Evolutionary conservation across 345 rosid species (phyloP).

Genomic region (Adansonia digitata): DNA sequence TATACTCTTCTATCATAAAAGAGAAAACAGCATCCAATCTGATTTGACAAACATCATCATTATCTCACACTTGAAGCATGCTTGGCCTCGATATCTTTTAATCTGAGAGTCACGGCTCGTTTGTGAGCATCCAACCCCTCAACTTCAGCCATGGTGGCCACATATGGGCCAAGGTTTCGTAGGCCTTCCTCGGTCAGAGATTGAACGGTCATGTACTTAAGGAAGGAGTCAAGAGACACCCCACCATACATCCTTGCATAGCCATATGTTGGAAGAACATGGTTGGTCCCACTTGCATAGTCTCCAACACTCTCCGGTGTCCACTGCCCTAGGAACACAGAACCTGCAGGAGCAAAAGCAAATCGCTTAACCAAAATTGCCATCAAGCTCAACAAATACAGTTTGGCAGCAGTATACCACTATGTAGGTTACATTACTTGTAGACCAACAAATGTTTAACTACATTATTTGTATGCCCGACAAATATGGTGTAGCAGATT

Average conservation of each 20-base stretch:
- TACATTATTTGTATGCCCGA: not conserved
- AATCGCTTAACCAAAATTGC: not conserved
- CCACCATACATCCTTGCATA: constrained; percentile 83
- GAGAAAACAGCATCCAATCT: no score
- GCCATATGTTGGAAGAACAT: constrained; percentile 86
- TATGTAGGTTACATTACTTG: not conserved
- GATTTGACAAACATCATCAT: constrained; percentile 14
- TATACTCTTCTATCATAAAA: no score
- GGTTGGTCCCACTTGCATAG: constrained; percentile 93
- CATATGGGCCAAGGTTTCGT: constrained; percentile 22
- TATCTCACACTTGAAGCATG: constrained; percentile 31
- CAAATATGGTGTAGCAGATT: not conserved
- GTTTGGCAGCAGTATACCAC: not conserved
- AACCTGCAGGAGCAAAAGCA: no score
- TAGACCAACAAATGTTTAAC: not conserved
- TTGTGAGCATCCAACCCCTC: constrained; percentile 92
- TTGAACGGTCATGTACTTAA: constrained; percentile 83
- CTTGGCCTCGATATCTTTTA: constrained; percentile 67
- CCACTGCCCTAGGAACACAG: constrained; percentile 32
- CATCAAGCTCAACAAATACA: not conserved
- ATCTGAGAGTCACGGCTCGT: constrained; percentile 87
- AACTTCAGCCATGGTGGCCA: constrained; percentile 73
- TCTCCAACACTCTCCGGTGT: constrained; percentile 98
- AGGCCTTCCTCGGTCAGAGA: constrained; percentile 78
- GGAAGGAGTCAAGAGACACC: constrained; percentile 69